phyloP scores from a whole-genome alignment of 805 yeast genomes.

The Wickerhamomyces subpelliculosus region DNA sequence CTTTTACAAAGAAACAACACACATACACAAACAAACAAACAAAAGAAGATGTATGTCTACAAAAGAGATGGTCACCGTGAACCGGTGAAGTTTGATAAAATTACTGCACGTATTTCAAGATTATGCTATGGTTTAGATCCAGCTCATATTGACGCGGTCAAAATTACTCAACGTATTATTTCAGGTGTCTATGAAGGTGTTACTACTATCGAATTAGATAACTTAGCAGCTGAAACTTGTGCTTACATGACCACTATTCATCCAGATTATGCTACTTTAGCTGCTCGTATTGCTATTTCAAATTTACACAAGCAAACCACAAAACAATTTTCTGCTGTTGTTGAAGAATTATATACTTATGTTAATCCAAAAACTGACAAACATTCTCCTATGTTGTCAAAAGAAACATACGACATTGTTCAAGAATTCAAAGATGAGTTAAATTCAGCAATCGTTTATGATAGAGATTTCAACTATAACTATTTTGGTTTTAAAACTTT shows the following conservation, averaged over 20 bases:
- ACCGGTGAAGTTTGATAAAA: conserved; percentile 92
- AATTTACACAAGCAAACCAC: conserved; percentile 93
- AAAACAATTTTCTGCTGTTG: conserved; percentile 73
- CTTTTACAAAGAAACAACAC: too few species aligned
- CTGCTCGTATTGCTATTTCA: conserved; percentile 93
- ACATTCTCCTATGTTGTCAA: conserved; percentile 55
- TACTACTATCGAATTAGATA: conserved; percentile 80
- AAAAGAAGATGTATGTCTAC: conserved; percentile 73
- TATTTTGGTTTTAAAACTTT: conserved; percentile 92
- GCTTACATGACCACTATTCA: conserved; percentile 96
- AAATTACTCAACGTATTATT: conserved; percentile 92
- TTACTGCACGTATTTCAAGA: conserved; percentile 91
- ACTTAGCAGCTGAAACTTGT: conserved; percentile 91
- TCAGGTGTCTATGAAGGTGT: conserved; percentile 98
- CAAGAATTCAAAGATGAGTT: conserved; percentile 57
- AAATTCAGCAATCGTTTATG: conserved; percentile 66
- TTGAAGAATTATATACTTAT: conserved; percentile 66
- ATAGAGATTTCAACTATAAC: conserved; percentile 71
- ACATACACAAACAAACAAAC: neutral
- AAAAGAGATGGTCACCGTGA: conserved; percentile 94
- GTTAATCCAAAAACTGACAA: conserved; percentile 72
- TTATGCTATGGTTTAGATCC: conserved; percentile 92
- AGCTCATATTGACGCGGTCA: conserved; percentile 87
- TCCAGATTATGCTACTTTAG: conserved; percentile 94
- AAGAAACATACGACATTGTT: conserved; percentile 58